Percentiles rank a stretch among this genome's conserved stretches.
phyloP scores from a whole-genome alignment of 352 stramenopile genomes.

The Globisporangium recalcitrans region DNA sequence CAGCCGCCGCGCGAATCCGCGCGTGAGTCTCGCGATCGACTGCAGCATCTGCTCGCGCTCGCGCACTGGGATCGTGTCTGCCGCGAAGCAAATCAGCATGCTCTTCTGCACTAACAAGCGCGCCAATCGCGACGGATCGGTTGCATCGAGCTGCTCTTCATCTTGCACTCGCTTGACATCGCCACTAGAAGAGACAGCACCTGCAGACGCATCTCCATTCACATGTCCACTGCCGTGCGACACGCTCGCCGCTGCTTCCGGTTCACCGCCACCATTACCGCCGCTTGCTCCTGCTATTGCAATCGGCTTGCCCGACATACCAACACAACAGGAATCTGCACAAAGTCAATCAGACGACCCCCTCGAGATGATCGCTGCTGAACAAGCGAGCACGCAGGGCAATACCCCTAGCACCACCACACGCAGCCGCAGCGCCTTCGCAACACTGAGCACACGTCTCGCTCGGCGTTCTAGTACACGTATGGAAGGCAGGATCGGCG shows the following conservation, averaged over 20 bases:
- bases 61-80: slow-evolving; percentile 16
- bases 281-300: background rate
- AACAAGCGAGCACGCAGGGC: too few species aligned
- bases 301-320: background rate
- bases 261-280: background rate
- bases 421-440: too few species aligned
- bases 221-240: background rate
- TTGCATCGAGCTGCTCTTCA: background rate
- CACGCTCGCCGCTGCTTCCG: background rate
- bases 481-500: too few species aligned
- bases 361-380: too few species aligned
- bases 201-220: background rate
- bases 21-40: slow-evolving; percentile 28
- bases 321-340: too few species aligned
- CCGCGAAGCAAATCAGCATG: slow-evolving; percentile 35
- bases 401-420: too few species aligned
- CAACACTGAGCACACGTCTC: too few species aligned
- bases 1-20: slow-evolving; percentile 30
- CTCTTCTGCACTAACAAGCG: slow-evolving; percentile 33
- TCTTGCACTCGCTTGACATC: background rate
- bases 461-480: too few species aligned
- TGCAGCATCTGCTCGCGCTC: slow-evolving; percentile 26
- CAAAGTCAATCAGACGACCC: too few species aligned
- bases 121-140: slow-evolving; percentile 13
- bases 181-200: background rate